phyloP scores from a whole-genome alignment of 2,329 filamentous ascomycete genomes.

The Cercospora beticola region DNA sequence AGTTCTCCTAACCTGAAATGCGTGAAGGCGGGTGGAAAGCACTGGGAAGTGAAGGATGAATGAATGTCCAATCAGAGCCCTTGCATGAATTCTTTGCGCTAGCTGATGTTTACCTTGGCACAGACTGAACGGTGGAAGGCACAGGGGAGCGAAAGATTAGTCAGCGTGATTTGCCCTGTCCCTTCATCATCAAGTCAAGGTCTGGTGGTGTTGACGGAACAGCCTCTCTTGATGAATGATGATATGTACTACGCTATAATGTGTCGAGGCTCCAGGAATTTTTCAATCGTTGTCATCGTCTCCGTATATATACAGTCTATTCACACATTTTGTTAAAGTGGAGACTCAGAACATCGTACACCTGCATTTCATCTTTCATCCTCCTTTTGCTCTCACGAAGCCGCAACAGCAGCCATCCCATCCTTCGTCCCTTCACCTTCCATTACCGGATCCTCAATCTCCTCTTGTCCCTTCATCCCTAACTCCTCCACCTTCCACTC shows the following conservation, averaged over 20 bases:
- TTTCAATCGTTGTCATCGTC: too few species aligned
- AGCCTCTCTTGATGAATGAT: too few species aligned
- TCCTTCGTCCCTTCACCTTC: constrained; percentile 7
- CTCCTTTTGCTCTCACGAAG: background rate
- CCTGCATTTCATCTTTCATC: background rate
- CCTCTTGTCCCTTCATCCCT: constrained; percentile 34
- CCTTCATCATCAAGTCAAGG: too few species aligned
- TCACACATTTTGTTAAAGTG: background rate
- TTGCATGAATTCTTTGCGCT: background rate
- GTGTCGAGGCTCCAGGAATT: too few species aligned
- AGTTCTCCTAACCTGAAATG: too few species aligned
- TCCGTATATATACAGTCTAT: background rate
- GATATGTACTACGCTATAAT: too few species aligned
- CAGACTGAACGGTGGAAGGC: background rate
- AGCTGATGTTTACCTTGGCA: background rate
- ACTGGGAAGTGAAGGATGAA: too few species aligned
- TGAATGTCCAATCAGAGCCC: too few species aligned
- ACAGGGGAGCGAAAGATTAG: background rate
- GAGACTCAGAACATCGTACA: background rate
- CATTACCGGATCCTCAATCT: constrained; percentile 8
- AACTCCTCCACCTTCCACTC: constrained; percentile 77
- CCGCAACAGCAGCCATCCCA: constrained; percentile 10
- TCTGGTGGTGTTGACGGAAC: too few species aligned
- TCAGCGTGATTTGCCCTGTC: background rate
- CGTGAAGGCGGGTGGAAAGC: too few species aligned